A percentile compares a stretch with the other conserved stretches of the same genome.
phyloP scores from a whole-genome alignment of 1,284 basidiomycete genomes.

The Binderoboletus segoi region DNA sequence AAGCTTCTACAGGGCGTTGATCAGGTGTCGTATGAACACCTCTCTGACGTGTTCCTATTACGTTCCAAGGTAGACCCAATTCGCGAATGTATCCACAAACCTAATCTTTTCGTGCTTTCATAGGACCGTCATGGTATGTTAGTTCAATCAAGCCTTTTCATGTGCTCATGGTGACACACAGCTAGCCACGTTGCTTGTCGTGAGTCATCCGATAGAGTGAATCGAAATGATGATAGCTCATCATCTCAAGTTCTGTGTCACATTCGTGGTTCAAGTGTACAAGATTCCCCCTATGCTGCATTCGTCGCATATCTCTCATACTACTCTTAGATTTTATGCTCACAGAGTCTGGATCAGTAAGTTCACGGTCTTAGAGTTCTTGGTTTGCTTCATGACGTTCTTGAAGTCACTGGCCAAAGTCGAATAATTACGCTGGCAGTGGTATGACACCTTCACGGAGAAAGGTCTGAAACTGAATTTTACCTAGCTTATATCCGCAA shows the following conservation, averaged over 20 bases:
- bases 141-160: neutral
- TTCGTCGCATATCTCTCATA: neutral
- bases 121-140: neutral
- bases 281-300: neutral
- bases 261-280: constrained; percentile 17
- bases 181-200: neutral
- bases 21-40: neutral
- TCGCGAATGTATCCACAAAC: neutral
- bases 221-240: neutral
- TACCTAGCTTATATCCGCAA: constrained; percentile 3
- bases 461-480: neutral
- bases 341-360: constrained; percentile 27
- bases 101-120: neutral
- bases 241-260: constrained; percentile 1
- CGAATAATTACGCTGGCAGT: constrained; percentile 13
- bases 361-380: neutral
- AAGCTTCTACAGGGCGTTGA: neutral
- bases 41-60: neutral
- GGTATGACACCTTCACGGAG: constrained; percentile 8
- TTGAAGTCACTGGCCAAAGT: constrained; percentile 19
- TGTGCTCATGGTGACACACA: neutral
- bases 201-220: neutral
- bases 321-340: constrained; percentile 12
- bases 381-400: neutral
- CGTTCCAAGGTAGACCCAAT: neutral